phyloP scores from a whole-genome alignment of 78 protist genomes.

The Dictyostelium citrinum region DNA sequence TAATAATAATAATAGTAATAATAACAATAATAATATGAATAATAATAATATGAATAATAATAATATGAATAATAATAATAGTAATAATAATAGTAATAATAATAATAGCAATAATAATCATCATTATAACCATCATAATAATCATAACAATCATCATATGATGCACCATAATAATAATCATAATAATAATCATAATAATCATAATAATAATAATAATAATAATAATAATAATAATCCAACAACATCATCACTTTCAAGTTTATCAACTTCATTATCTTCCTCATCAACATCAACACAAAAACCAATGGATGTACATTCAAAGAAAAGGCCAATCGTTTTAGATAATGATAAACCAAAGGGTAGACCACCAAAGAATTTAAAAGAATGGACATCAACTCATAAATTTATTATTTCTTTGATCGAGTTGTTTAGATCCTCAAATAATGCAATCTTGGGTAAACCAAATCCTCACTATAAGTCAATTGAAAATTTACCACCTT shows the following conservation, averaged over 20 bases:
- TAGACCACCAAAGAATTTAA: constrained; percentile 63
- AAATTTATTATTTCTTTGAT: constrained; percentile 15
- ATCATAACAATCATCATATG: neutral
- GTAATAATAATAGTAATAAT: neutral
- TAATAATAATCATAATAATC: neutral
- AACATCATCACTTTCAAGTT: neutral
- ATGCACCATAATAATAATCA: neutral
- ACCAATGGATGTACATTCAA: constrained; percentile 13
- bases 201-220: neutral
- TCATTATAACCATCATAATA: neutral
- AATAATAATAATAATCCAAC: neutral
- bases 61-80: neutral
- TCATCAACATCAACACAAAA: neutral
- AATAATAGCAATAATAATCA: no score
- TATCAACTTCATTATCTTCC: neutral
- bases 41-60: neutral
- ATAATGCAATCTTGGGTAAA: neutral
- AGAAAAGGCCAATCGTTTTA: constrained; percentile 51
- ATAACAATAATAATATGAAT: no score
- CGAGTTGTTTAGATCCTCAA: neutral
- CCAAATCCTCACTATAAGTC: neutral
- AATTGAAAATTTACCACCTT: neutral
- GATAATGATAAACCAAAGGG: constrained; percentile 74
- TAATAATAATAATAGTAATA: neutral
- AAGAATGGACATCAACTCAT: constrained; percentile 60